These are phyloP conservation scores for Nitzschia sp. DNA, from an alignment of 108 stramenopile genomes.

Conservation along the genomic window DNA sequence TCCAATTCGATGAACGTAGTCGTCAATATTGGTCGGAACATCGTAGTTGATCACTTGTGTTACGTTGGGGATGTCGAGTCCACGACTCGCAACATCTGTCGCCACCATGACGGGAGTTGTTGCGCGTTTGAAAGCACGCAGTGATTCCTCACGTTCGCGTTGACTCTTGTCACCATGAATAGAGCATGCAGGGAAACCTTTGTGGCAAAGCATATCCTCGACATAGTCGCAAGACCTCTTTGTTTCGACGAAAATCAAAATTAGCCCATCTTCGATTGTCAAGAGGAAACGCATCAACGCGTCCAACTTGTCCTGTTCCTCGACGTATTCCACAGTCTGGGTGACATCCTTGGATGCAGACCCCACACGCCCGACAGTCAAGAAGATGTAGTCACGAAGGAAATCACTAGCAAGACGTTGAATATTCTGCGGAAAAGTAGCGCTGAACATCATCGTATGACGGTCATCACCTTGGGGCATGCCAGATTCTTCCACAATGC, in stretches of 20 bases:
- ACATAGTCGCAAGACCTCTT: conserved; percentile 95
- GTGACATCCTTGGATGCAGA: conserved; percentile 91
- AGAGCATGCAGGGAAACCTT: conserved; percentile 91
- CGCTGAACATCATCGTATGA: conserved; percentile 98
- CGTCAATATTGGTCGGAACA: conserved; percentile 92
- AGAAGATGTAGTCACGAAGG: conserved; percentile 93
- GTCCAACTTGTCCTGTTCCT: conserved; percentile 89
- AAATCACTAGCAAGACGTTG: conserved; percentile 93
- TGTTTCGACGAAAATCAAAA: conserved; percentile 97
- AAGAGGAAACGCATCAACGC: conserved; percentile 83
- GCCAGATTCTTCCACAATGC: conserved; percentile 78
- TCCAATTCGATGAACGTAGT: conserved; percentile 98
- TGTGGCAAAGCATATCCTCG: conserved; percentile 84
- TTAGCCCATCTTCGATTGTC: conserved; percentile 90
- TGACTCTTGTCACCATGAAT: conserved; percentile 99
- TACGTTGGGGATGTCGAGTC: conserved; percentile 98
- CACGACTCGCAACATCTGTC: conserved; percentile 97
- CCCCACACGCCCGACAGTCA: conserved; percentile 96
- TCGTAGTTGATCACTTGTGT: conserved; percentile 97
- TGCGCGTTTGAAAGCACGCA: conserved; percentile 84
- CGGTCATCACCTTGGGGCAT: conserved; percentile 76
- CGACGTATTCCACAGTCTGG: conserved; percentile 92
- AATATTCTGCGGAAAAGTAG: conserved; percentile 95
- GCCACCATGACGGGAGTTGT: conserved; percentile 81
- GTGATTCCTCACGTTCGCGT: conserved; percentile 89